These are phyloP conservation scores for Pseudogymnoascus sp. DNA, from an alignment of 2,329 filamentous ascomycete species.

Conservation along the genomic window DNA sequence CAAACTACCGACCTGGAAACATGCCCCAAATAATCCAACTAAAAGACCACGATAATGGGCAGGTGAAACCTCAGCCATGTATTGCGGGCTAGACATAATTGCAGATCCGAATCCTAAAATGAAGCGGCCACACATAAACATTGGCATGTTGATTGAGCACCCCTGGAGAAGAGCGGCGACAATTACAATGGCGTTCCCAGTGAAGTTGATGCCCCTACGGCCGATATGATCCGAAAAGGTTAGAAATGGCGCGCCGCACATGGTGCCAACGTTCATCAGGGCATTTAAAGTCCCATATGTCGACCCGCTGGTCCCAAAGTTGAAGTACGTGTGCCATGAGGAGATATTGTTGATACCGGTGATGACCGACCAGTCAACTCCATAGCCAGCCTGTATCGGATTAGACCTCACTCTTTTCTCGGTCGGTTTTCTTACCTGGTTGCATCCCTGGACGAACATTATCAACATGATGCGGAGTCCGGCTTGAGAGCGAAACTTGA, in stretches of 20 bases:
- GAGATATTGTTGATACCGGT: slow-evolving; percentile 36
- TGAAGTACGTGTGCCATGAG: slow-evolving; percentile 37
- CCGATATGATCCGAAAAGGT: slow-evolving; percentile 43
- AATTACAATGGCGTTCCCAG: slow-evolving; percentile 37
- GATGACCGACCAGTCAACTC: slow-evolving; percentile 42
- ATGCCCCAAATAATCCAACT: slow-evolving; percentile 39
- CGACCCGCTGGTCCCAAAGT: slow-evolving; percentile 32
- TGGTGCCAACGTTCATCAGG: slow-evolving; percentile 38
- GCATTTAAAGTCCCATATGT: slow-evolving; percentile 34
- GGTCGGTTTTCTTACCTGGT: slow-evolving; percentile 26
- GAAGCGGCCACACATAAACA: slow-evolving; percentile 22
- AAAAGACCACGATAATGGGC: slow-evolving; percentile 30
- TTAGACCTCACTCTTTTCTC: slow-evolving; percentile 10
- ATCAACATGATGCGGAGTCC: slow-evolving; percentile 34
- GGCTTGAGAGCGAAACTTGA: slow-evolving; percentile 33
- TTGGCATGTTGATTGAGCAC: slow-evolving; percentile 16
- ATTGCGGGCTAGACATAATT: slow-evolving; percentile 20
- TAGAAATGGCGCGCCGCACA: slow-evolving; percentile 41
- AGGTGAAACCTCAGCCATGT: slow-evolving; percentile 25
- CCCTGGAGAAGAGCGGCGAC: slow-evolving; percentile 29
- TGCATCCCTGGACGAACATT: slow-evolving; percentile 38
- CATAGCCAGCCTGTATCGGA: slow-evolving; percentile 31
- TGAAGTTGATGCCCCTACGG: slow-evolving; percentile 40
- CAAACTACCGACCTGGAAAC: slow-evolving; percentile 37
- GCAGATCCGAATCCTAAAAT: slow-evolving; percentile 21